Conservation (phyloP, 2,329 filamentous ascomycete genomes). For the Chrysoporthe cubensis region DNA sequence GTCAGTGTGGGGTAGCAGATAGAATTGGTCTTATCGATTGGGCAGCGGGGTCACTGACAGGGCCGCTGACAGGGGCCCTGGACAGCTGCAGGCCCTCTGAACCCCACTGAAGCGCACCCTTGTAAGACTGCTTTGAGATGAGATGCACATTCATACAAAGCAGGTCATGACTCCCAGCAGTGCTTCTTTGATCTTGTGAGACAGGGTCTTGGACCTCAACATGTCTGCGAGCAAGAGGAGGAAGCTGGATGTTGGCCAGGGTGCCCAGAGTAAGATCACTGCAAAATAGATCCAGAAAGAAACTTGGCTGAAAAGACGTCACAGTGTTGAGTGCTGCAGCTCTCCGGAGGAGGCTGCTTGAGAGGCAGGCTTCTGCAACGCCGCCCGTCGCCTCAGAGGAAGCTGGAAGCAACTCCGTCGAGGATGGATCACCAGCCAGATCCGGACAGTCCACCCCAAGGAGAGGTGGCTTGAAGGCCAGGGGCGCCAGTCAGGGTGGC, state of each 20-base stretch:
- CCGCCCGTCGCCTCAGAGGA: constrained; percentile 7
- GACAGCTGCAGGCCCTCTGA: not conserved
- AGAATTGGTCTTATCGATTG: constrained; percentile 31
- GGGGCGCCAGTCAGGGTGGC: not conserved
- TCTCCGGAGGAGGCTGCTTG: constrained; percentile 44
- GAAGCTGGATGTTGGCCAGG: constrained; percentile 44
- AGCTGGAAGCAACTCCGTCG: constrained; percentile 9
- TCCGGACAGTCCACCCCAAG: not conserved
- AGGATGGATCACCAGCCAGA: not conserved
- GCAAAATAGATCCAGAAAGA: not conserved
- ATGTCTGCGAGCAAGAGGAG: constrained; percentile 42
- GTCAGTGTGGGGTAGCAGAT: constrained; percentile 26
- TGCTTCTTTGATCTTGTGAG: not conserved
- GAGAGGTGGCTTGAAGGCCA: not conserved
- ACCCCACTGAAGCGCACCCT: constrained; percentile 5
- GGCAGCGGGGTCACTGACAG: constrained; percentile 21
- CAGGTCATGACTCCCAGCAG: not conserved
- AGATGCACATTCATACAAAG: not conserved
- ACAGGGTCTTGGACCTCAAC: not conserved
- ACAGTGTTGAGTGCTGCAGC: constrained; percentile 51
- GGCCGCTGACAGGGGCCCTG: not conserved
- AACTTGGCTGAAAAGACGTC: constrained; percentile 26
- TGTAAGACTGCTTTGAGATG: not conserved
- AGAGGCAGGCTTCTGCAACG: constrained; percentile 28
- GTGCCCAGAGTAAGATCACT: constrained; percentile 40